Conservation (phyloP, 176 grass and related monocot genomes). For the Tillandsia fasciculata region DNA sequence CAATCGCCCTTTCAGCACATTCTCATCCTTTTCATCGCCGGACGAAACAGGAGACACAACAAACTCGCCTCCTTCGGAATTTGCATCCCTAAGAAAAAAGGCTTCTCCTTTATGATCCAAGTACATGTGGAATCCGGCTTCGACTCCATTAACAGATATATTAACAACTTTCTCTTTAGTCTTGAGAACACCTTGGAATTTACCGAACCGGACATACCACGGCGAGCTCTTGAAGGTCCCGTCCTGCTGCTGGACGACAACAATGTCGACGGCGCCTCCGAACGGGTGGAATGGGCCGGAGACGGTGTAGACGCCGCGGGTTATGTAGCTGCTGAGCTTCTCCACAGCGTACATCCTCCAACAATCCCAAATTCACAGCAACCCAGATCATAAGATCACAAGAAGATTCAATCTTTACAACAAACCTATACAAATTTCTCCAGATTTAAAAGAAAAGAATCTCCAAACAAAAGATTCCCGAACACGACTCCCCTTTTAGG, state of each 20-base stretch:
- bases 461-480: too few relatives aligned
- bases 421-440: neutral
- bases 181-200: conserved; percentile 94
- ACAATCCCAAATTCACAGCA: neutral
- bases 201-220: conserved; percentile 90
- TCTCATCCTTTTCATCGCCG: conserved; percentile 40
- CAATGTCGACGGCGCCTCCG: conserved; percentile 73
- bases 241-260: conserved; percentile 89
- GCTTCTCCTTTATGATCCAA: conserved; percentile 78
- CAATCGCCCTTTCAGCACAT: conserved; percentile 20
- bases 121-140: conserved; percentile 82
- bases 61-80: conserved; percentile 37
- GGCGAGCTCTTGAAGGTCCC: conserved; percentile 90
- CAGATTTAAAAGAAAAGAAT: too few relatives aligned
- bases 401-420: conserved; percentile 11
- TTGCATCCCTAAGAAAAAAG: conserved; percentile 48
- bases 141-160: conserved; percentile 62
- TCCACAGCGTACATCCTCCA: conserved; percentile 54
- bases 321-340: conserved; percentile 52
- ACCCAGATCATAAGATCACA: conserved; percentile 29
- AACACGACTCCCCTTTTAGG: too few relatives aligned
- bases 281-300: conserved; percentile 81
- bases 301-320: conserved; percentile 46
- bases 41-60: conserved; percentile 44
- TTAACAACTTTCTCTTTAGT: conserved; percentile 69